Percentiles rank a stretch among this genome's conserved stretches.
Conservation (phyloP, 2,329 filamentous ascomycete species). For the Diaporthe nobilis region DNA sequence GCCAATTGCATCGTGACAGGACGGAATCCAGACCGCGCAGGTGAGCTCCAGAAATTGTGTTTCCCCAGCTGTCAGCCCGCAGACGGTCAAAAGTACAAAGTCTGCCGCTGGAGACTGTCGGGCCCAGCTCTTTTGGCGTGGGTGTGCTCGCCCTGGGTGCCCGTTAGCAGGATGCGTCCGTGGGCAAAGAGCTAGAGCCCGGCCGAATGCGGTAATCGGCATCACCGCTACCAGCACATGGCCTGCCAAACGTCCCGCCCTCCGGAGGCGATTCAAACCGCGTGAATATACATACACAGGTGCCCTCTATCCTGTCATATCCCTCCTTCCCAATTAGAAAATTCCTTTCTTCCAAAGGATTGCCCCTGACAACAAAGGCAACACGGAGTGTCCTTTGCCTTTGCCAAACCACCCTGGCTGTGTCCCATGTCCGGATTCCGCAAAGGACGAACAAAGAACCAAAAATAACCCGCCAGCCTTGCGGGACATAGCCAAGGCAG, state of each 20-base stretch:
- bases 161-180: constrained; percentile 40
- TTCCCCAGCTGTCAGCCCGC: constrained; percentile 25
- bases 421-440: constrained; percentile 38
- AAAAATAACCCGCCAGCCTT: constrained; percentile 42
- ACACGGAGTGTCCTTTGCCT: constrained; percentile 37
- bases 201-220: constrained; percentile 43
- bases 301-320: constrained; percentile 29
- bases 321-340: constrained; percentile 29
- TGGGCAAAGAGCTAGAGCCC: constrained; percentile 36
- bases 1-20: constrained; percentile 40
- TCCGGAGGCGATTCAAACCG: constrained; percentile 34
- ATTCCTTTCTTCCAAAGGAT: constrained; percentile 35
- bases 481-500: constrained; percentile 37
- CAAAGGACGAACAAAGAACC: constrained; percentile 43
- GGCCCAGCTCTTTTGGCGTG: constrained; percentile 31
- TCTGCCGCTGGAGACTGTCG: constrained; percentile 33
- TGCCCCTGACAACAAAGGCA: constrained; percentile 41
- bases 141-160: neutral
- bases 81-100: constrained; percentile 35
- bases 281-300: constrained; percentile 43
- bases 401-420: constrained; percentile 35
- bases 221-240: constrained; percentile 41
- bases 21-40: constrained; percentile 7
- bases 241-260: constrained; percentile 37
- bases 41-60: constrained; percentile 7